These are phyloP conservation scores for Phlebiopsis flavidoalba DNA, from an alignment of 768 basidiomycete genomes.

Conservation along the genomic window DNA sequence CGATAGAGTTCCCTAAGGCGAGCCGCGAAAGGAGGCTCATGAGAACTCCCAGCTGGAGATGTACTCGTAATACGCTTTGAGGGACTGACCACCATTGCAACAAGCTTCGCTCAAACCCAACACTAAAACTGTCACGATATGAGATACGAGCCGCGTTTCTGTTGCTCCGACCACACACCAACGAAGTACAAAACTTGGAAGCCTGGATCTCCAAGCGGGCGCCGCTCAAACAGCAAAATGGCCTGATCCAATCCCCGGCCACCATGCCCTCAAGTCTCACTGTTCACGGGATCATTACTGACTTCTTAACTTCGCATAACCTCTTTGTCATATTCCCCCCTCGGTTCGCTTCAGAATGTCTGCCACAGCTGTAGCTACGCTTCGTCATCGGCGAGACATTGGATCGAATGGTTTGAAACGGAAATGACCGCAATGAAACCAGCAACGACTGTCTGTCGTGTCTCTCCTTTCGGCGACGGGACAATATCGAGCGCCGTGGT, in stretches of 20 bases:
- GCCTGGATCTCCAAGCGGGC: not conserved
- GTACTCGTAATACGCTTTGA: too few species aligned
- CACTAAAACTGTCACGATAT: too few species aligned
- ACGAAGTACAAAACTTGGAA: too few species aligned
- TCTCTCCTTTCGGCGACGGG: conserved; percentile 13
- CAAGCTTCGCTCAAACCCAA: too few species aligned
- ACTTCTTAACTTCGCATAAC: not conserved
- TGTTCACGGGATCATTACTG: too few species aligned
- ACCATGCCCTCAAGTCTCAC: not conserved
- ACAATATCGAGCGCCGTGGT: conserved; percentile 87
- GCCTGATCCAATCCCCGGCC: conserved; percentile 5
- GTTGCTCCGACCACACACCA: not conserved
- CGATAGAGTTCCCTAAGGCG: too few species aligned
- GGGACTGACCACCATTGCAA: too few species aligned
- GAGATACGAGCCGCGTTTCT: too few species aligned
- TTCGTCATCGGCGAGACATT: not conserved
- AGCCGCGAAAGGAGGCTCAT: too few species aligned
- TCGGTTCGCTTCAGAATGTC: not conserved
- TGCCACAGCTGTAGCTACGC: not conserved
- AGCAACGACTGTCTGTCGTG: not conserved
- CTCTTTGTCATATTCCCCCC: not conserved
- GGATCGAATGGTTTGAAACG: not conserved
- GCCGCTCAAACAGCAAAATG: not conserved
- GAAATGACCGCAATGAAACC: too few species aligned
- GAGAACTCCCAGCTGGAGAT: too few species aligned